These are phyloP conservation scores for Sporothrix inflata DNA, from an alignment of 2,329 filamentous ascomycete genomes.

Conservation along the genomic window DNA sequence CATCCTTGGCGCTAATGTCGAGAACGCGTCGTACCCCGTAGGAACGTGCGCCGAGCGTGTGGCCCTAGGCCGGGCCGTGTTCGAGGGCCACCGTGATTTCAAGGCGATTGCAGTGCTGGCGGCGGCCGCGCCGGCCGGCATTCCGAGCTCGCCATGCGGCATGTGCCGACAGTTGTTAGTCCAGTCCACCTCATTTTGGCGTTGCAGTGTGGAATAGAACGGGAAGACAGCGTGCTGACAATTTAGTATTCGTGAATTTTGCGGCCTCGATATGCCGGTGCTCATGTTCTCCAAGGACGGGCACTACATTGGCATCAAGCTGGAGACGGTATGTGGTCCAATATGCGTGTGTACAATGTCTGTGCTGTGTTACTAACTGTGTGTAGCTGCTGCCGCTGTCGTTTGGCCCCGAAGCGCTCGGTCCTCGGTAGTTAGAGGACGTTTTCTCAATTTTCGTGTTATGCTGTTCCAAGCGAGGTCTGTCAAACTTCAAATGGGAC, in stretches of 20 bases:
- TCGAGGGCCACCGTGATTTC: constrained; percentile 60
- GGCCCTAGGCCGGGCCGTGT: constrained; percentile 80
- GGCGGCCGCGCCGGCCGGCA: constrained; percentile 59
- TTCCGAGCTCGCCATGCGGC: constrained; percentile 77
- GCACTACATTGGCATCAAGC: constrained; percentile 68
- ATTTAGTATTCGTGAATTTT: constrained; percentile 75
- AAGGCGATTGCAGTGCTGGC: constrained; percentile 84
- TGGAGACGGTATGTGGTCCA: constrained; percentile 62
- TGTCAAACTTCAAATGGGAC: background rate
- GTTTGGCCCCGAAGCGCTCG: constrained; percentile 65
- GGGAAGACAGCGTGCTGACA: background rate
- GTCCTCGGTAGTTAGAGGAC: background rate
- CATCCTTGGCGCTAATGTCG: constrained; percentile 82
- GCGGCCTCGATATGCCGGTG: constrained; percentile 68
- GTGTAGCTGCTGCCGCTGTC: constrained; percentile 69
- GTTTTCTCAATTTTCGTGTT: background rate
- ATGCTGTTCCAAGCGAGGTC: background rate
- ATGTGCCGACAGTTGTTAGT: constrained; percentile 93
- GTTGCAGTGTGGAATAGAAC: background rate
- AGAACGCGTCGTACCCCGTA: constrained; percentile 91
- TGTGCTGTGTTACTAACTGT: constrained; percentile 24
- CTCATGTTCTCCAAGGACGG: constrained; percentile 91
- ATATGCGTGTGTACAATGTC: background rate
- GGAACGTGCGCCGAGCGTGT: constrained; percentile 95
- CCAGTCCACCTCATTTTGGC: background rate